Evolutionary conservation across 352 stramenopile species (phyloP), one percentile per base, ranked within the genome.

Genomic region (Phytophthora citricola): DNA sequence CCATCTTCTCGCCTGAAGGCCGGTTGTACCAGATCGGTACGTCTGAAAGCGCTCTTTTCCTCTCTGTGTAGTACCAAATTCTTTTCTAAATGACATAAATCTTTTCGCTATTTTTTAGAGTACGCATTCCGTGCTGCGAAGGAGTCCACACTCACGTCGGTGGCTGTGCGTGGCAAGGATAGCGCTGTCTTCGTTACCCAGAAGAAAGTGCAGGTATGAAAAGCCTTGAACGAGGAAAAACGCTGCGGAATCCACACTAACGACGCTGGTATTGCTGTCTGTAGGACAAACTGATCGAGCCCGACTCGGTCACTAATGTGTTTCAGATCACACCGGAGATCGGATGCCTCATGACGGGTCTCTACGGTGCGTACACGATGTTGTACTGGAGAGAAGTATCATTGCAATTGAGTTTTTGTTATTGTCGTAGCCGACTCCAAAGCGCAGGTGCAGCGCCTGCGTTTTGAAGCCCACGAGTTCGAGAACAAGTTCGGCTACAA

Each of bases 91-190:
- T 91, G 31, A 36, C 31, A 36, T 8, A 36, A 36, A 36, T 26
- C 82, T 99, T 99, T 98, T 73, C 94, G 99, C 80, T 98, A 96
- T 60, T 75, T 75, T 83, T 65, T 14, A 97, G 98, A 99, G 77
- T 99, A 99, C 85, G 97, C 97, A 47, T 99, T 99, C 82, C 99
- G 99, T 60, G 95, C 95, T n/a, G 96, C 97, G 12, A 93, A 96
- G 61, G 87, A 91, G 59, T 89, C 81, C 59, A 97, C 94, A 24
- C 79, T 99, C 29, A 99, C 98, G 41, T 98, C 96, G 0, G 94
- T 99, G 17, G 97, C 96, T 24, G 90, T 99, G 27, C 88, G 97
- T 29, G 97, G 97, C 24, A 92, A 90, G 63, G 94, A 99, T 66
- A 97, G 87, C 62, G 85, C 75, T 24, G 96, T 97, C 15, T 94